Conservation (phyloP, 2,329 filamentous ascomycete species). For the Monosporascus cannonballus region DNA sequence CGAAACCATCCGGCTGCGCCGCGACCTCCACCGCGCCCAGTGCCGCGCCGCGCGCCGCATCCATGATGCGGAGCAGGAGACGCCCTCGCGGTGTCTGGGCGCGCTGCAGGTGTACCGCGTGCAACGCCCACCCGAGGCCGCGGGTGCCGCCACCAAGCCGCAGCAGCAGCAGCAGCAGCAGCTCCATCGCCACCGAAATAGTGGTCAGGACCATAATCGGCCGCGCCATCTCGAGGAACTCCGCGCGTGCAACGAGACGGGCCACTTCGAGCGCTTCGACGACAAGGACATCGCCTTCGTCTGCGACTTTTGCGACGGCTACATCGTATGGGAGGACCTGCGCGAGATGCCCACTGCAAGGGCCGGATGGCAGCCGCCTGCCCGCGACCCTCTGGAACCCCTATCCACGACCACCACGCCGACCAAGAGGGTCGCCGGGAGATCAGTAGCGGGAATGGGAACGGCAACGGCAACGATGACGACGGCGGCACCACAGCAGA, state of each 20-base stretch:
- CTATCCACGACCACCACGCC: slow-evolving; percentile 1
- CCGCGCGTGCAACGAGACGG: slow-evolving; percentile 43
- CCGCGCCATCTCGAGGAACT: slow-evolving; percentile 39
- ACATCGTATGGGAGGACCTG: slow-evolving; percentile 53
- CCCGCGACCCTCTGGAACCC: slow-evolving; percentile 1
- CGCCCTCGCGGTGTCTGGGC: slow-evolving; percentile 45
- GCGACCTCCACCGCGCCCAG: slow-evolving; percentile 50
- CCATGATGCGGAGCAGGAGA: slow-evolving; percentile 44
- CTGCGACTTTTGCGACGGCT: slow-evolving; percentile 57
- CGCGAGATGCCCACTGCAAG: slow-evolving; percentile 44
- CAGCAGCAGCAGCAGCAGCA: slow-evolving; percentile 5
- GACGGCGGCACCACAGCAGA: background rate
- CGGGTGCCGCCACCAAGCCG: slow-evolving; percentile 9
- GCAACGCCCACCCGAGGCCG: slow-evolving; percentile 30
- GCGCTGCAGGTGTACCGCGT: slow-evolving; percentile 48
- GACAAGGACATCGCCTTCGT: slow-evolving; percentile 50
- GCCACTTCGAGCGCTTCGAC: slow-evolving; percentile 50
- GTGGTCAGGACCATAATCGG: slow-evolving; percentile 7
- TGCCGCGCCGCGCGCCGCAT: slow-evolving; percentile 52
- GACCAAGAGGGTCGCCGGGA: background rate
- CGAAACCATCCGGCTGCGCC: slow-evolving; percentile 43
- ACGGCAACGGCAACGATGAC: background rate
- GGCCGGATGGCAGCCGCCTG: slow-evolving; percentile 20
- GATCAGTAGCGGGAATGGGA: background rate
- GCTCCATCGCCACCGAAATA: background rate